Base-by-base conservation (phyloP, 352 stramenopile genomes). In the Phytopythium delawarense region DNA sequence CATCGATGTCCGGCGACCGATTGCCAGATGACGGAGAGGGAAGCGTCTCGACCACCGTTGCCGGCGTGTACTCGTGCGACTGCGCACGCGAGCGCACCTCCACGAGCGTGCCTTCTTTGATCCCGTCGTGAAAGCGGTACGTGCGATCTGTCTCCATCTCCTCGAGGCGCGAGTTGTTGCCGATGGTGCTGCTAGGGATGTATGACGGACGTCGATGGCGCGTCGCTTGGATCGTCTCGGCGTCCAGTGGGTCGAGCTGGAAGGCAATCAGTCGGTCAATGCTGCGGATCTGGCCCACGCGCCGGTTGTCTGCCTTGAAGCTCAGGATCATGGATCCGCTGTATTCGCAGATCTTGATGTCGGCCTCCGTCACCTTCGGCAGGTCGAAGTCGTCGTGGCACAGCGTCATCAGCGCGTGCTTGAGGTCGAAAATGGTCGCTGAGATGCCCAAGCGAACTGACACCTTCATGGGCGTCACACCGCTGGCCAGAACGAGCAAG, bases 291-390 rank as follows among this genome's bases (percentile, higher is more conserved):
- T 94, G 85, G 18, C 81, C 85, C 25, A 96, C 78, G 18, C 87
- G 82, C 9, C 87, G 85, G 45, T 80, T 93, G 60, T 96, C 87
- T 4, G 87, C 84, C 69, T 96, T 96, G 63, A 94, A 94, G 55
- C 85, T 92, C 62, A 92, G 56, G 56, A 96, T 96, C 77, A 92
- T 92, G 4, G 83, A 94, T 16, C 87, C 87, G 18, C 72, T 90
- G 71, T 83, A 96, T 60, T 96, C 87, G 51, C 84, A 96, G 18
- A 96, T 61, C 65, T 96, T 96, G 62, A 94, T 92, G 52, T 96
- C 84, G 16, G 75, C 73, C 45, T 92, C 81, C 2, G 76, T 81
- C 40, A 92, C 76, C 39, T 75, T 61, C 7, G 74, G 72, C 46
- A 93, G 45, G 45, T 79, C 65, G 56, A 96, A 94, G 32, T 96